Base-by-base conservation (phyloP, 495 filamentous ascomycete genomes). In the Hyaloscypha bicolor region DNA sequence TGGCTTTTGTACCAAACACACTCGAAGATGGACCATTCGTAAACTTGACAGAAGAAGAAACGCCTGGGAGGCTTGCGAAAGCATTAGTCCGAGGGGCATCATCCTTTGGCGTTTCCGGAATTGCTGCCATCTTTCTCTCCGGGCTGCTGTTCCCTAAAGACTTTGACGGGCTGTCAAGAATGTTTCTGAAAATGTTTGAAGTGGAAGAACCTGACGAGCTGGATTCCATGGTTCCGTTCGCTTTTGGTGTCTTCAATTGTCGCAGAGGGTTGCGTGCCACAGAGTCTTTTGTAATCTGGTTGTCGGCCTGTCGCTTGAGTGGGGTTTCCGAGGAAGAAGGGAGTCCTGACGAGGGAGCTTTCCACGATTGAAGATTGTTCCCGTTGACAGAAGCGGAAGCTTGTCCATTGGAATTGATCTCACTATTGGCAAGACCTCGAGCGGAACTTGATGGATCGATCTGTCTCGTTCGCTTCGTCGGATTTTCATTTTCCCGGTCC, bases 161-260 rank as follows among this genome's bases (percentile, higher is more conserved):
- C 29, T 65, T 52, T 11, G 56, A 16, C 8, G 66, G 65, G 25
- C 62, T 72, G 19, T 73, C 69, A 19, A 72, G 64, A 48, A 78
- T 75, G 31, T 67, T 70, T 56, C 74, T 79, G 73, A 80, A 78
- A 4, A 79, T 67, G 31, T 76, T 80, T 21, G 76, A 76, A 2
- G 78, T 80, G 21, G 74, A 65, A 25, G 78, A 80, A n/a, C 69
- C 69, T 42, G 52, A 52, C 51, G 59, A 29, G 33, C n/a, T 64
- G 51, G 42, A 60, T n/a, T 68, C 42, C 52, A 31, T 4, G 6
- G 56, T 32, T 6, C 56, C 58, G 21, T 69, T 66, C 33, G 66
- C 42, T 6, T 65, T 70, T 42, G 73, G 56, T 1, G 22, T 64
- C 53, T 74, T 73, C 39, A 77, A 37, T 4, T 62, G 29, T 22